phyloP scores from a whole-genome alignment of 352 stramenopile genomes.

The Peronosclerospora sorghi region DNA sequence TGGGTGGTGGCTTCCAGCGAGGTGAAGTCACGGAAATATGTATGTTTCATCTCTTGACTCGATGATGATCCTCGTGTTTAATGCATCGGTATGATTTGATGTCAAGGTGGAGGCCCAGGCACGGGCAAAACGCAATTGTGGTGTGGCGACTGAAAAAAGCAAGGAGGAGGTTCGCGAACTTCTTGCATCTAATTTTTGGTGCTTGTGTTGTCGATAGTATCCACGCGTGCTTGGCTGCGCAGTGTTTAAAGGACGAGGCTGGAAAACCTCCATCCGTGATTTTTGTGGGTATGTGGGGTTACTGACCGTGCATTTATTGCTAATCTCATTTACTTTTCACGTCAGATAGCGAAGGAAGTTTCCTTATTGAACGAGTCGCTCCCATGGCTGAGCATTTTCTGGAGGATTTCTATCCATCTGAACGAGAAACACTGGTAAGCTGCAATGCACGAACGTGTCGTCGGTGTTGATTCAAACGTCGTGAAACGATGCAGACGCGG shows the following conservation, averaged over 20 bases:
- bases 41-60: constrained; percentile 8
- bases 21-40: constrained; percentile 77
- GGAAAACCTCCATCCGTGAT: constrained; percentile 18
- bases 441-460: constrained; percentile 2
- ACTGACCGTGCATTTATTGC: background rate
- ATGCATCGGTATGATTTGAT: no score
- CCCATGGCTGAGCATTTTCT: constrained; percentile 76
- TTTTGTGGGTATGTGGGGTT: constrained; percentile 59
- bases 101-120: constrained; percentile 41
- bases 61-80: background rate
- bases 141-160: constrained; percentile 13
- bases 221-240: constrained; percentile 50
- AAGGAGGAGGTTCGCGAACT: background rate
- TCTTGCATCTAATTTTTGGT: background rate
- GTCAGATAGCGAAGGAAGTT: constrained; percentile 88
- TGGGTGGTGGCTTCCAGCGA: constrained; percentile 52
- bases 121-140: constrained; percentile 70
- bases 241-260: constrained; percentile 21
- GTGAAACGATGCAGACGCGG: constrained; percentile 37
- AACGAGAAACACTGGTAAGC: constrained; percentile 20
- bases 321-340: background rate
- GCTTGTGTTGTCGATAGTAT: constrained; percentile 25
- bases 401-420: constrained; percentile 44
- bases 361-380: constrained; percentile 78
- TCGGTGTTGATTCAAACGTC: no score